phyloP scores from a whole-genome alignment of 306 rosid genomes.

The Echinosophora koreensis region DNA sequence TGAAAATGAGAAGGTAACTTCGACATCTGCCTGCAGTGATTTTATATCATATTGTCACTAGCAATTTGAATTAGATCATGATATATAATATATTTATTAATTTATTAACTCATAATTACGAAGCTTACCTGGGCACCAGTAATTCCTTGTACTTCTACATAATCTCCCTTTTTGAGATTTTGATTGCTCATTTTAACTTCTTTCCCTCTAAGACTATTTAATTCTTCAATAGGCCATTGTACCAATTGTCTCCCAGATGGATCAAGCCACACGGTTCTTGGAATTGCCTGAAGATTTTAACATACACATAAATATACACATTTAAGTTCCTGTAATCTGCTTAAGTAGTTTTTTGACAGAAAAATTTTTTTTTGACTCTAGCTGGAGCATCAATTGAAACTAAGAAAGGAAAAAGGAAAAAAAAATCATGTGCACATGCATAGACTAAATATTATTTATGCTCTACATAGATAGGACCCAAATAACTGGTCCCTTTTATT shows the following conservation, averaged over 20 bases:
- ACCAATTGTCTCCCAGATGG: constrained; percentile 59
- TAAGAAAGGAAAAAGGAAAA: too few species aligned
- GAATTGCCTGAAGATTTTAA: constrained; percentile 63
- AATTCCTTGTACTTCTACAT: constrained; percentile 64
- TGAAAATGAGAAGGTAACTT: constrained; percentile 67
- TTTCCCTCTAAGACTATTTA: constrained; percentile 59
- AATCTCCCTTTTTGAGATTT: constrained; percentile 53
- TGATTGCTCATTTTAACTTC: constrained; percentile 50
- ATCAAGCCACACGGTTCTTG: constrained; percentile 79
- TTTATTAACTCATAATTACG: neutral
- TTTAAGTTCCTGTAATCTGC: too few species aligned
- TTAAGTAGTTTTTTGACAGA: too few species aligned
- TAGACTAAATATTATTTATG: too few species aligned
- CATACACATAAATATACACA: neutral
- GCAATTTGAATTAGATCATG: neutral
- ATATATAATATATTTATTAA: neutral
- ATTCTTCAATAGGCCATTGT: constrained; percentile 74
- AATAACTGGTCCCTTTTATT: too few species aligned
- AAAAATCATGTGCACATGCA: too few species aligned
- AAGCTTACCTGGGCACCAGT: constrained; percentile 75
- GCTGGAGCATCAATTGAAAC: too few species aligned
- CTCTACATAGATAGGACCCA: too few species aligned
- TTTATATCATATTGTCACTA: neutral
- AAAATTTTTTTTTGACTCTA: too few species aligned
- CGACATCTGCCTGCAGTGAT: constrained; percentile 78